Conservation (phyloP, 768 basidiomycete genomes). For the Coprinopsis cinerea region DNA sequence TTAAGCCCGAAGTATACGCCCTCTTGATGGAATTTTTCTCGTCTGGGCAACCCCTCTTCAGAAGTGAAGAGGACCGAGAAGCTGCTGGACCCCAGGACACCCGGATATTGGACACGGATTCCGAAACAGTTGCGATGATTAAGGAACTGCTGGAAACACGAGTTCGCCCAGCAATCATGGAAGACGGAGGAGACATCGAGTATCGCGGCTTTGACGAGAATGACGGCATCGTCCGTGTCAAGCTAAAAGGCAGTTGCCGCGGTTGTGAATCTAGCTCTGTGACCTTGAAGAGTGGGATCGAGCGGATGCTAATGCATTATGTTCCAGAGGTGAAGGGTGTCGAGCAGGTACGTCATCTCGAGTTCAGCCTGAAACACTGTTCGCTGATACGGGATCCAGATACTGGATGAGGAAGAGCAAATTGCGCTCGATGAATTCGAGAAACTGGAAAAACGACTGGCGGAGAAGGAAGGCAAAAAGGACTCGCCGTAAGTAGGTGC, state of each 20-base stretch:
- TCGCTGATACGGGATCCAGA: slow-evolving; percentile 33
- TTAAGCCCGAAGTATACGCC: slow-evolving; percentile 97
- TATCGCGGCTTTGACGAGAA: slow-evolving; percentile 84
- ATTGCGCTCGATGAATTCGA: slow-evolving; percentile 84
- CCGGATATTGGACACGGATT: slow-evolving; percentile 87
- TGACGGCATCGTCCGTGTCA: slow-evolving; percentile 73
- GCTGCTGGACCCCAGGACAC: slow-evolving; percentile 91
- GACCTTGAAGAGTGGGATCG: slow-evolving; percentile 94
- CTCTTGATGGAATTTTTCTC: slow-evolving; percentile 97
- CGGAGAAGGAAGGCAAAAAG: slow-evolving; percentile 35
- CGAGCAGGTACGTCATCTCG: slow-evolving; percentile 58
- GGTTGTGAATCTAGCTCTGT: slow-evolving; percentile 93
- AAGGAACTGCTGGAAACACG: slow-evolving; percentile 95
- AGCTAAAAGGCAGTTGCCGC: slow-evolving; percentile 94
- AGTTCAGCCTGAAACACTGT: neutral
- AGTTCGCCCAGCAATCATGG: slow-evolving; percentile 95
- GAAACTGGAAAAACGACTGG: slow-evolving; percentile 74
- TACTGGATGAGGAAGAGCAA: slow-evolving; percentile 85
- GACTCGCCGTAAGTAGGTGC: slow-evolving; percentile 36
- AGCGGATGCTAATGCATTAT: slow-evolving; percentile 99
- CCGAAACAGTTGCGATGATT: slow-evolving; percentile 97
- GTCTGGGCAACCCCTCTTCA: slow-evolving; percentile 81
- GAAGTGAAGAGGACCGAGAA: slow-evolving; percentile 72
- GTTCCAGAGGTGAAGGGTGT: slow-evolving; percentile 94
- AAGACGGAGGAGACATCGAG: slow-evolving; percentile 98